Evolutionary conservation across 225 moss, liverwort and hornwort genomes (phyloP).

Genomic region (Marchantia paleacea): DNA sequence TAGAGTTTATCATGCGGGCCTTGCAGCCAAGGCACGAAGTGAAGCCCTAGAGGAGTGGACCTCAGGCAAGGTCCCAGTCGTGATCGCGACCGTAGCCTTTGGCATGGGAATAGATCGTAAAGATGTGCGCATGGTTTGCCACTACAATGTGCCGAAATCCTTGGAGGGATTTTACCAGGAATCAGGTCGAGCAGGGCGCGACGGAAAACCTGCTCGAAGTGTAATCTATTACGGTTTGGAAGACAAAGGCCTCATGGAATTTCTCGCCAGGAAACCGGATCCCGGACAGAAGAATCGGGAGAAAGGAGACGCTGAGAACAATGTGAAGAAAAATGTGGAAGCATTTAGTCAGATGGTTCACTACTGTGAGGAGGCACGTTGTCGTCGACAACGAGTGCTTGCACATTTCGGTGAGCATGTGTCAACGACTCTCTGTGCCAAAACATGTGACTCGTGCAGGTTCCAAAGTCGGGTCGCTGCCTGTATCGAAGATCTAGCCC

Average conservation of each 20-base stretch:
- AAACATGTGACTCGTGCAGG: slow-evolving; percentile 67
- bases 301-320: slow-evolving; percentile 37
- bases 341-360: slow-evolving; percentile 56
- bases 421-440: slow-evolving; percentile 50
- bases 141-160: slow-evolving; percentile 70
- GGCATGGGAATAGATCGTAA: slow-evolving; percentile 80
- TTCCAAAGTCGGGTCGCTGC: slow-evolving; percentile 48
- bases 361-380: slow-evolving; percentile 61
- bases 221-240: slow-evolving; percentile 69
- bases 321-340: slow-evolving; percentile 54
- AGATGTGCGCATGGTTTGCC: slow-evolving; percentile 71
- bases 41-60: slow-evolving; percentile 60
- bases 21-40: slow-evolving; percentile 48
- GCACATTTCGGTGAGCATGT: slow-evolving; percentile 73
- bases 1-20: slow-evolving; percentile 70
- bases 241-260: slow-evolving; percentile 59
- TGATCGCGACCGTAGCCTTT: slow-evolving; percentile 72
- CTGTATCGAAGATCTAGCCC: slow-evolving; percentile 42
- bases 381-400: slow-evolving; percentile 58
- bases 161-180: slow-evolving; percentile 81
- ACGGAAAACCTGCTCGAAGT: slow-evolving; percentile 62
- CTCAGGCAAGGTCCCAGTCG: slow-evolving; percentile 58
- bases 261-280: slow-evolving; percentile 53
- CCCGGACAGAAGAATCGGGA: slow-evolving; percentile 40
- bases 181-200: slow-evolving; percentile 76